Conservation (phyloP, 1,284 basidiomycete genomes). For the Ustilago trichophora region DNA sequence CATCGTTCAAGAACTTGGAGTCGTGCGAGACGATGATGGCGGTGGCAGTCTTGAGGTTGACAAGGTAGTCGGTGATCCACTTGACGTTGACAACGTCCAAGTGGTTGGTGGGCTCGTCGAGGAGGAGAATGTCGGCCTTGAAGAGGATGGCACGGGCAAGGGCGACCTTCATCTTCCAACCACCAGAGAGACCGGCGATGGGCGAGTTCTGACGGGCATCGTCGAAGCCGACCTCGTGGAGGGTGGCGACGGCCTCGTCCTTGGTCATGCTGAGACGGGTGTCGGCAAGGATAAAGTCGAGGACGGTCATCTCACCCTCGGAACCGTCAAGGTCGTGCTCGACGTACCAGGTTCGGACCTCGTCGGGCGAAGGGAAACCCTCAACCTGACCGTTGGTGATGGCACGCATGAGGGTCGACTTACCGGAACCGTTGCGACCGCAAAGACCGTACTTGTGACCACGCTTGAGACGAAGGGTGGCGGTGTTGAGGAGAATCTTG, state of each 20-base stretch:
- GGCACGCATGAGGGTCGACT: conserved; percentile 67
- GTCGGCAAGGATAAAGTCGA: conserved; percentile 65
- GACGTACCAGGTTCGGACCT: conserved; percentile 67
- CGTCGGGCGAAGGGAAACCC: conserved; percentile 67
- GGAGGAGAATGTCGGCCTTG: conserved; percentile 67
- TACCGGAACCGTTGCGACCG: conserved; percentile 66
- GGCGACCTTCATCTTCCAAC: conserved; percentile 68
- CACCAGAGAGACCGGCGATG: conserved; percentile 66
- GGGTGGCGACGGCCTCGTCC: conserved; percentile 58
- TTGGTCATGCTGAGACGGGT: conserved; percentile 59
- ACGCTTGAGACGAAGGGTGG: conserved; percentile 66
- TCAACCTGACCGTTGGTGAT: conserved; percentile 67
- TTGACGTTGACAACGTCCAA: conserved; percentile 67
- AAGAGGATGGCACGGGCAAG: conserved; percentile 66
- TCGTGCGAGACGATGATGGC: conserved; percentile 67
- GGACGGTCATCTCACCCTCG: conserved; percentile 64
- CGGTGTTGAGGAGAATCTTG: conserved; percentile 67
- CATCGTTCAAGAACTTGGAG: conserved; percentile 66
- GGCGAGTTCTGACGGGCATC: conserved; percentile 62
- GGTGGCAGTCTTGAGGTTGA: conserved; percentile 54
- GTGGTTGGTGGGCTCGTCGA: conserved; percentile 67
- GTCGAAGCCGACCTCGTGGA: conserved; percentile 66
- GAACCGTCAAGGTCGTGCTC: conserved; percentile 67
- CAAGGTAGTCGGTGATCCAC: conserved; percentile 66
- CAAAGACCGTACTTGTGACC: conserved; percentile 67